phyloP scores from a whole-genome alignment of 441 rosid genomes.

The Arabidopsis hybrid region DNA sequence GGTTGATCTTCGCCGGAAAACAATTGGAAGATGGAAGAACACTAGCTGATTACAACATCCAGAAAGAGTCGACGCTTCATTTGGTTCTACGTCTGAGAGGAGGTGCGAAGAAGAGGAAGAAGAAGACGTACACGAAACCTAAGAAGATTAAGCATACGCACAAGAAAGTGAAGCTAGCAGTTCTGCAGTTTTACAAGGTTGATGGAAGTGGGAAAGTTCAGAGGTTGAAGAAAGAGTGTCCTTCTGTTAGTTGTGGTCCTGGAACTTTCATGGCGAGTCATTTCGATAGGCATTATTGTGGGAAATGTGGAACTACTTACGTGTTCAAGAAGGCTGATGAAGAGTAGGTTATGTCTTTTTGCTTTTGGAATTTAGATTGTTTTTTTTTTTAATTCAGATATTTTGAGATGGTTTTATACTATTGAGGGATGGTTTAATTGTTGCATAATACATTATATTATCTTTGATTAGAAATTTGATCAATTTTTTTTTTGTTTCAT shows the following conservation, averaged over 20 bases:
- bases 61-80: constrained; percentile 72
- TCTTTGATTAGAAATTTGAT: not conserved
- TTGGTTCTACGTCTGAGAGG: constrained; percentile 73
- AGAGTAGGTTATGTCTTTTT: constrained; percentile 44
- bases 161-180: constrained; percentile 70
- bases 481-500: not conserved
- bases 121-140: constrained; percentile 68
- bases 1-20: constrained; percentile 70
- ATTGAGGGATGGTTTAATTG: not conserved
- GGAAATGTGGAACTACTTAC: constrained; percentile 69
- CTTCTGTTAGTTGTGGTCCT: constrained; percentile 64
- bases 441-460: not conserved
- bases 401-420: constrained; percentile 13
- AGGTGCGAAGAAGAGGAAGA: constrained; percentile 69
- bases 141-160: constrained; percentile 72
- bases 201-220: constrained; percentile 69
- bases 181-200: constrained; percentile 66
- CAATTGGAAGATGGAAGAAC: constrained; percentile 76
- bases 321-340: constrained; percentile 69
- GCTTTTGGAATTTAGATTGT: no score
- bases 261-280: constrained; percentile 77
- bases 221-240: constrained; percentile 74
- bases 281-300: constrained; percentile 72
- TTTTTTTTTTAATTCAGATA: not conserved
- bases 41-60: constrained; percentile 73